Evolutionary conservation across 176 grass and related monocot species (phyloP).

Genomic region (Aechmea fasciata): DNA sequence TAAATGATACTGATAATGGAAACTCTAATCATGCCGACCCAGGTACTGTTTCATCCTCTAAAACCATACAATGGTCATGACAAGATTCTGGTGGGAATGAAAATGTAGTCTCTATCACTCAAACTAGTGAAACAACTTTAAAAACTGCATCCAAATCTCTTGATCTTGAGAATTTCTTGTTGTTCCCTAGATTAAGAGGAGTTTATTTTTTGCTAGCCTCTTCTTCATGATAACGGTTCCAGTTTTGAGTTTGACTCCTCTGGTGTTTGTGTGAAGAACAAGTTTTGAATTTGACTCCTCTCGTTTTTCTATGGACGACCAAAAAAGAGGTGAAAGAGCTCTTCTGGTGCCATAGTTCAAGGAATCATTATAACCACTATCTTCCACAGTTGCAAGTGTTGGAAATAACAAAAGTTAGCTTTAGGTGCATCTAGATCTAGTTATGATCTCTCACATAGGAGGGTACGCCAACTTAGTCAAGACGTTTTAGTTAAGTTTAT

Average conservation of each 20-base stretch:
- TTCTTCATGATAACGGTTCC: neutral
- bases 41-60: too few species aligned
- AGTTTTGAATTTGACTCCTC: neutral
- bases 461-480: neutral
- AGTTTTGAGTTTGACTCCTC: neutral
- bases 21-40: too few species aligned
- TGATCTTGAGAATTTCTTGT: neutral
- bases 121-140: neutral
- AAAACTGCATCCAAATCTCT: neutral
- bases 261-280: neutral
- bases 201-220: too few species aligned
- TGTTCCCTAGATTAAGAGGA: neutral
- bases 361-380: neutral
- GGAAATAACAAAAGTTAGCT: neutral
- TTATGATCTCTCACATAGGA: neutral
- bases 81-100: too few species aligned
- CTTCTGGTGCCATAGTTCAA: neutral
- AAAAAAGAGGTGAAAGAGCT: neutral
- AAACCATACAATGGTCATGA: too few species aligned
- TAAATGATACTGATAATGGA: too few species aligned
- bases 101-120: too few species aligned
- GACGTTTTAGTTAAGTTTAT: neutral
- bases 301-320: neutral
- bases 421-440: neutral
- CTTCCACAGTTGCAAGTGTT: neutral